These are phyloP conservation scores for Stephania cephalantha DNA, from an alignment of 164 flowering plant genomes.

Conservation along the genomic window DNA sequence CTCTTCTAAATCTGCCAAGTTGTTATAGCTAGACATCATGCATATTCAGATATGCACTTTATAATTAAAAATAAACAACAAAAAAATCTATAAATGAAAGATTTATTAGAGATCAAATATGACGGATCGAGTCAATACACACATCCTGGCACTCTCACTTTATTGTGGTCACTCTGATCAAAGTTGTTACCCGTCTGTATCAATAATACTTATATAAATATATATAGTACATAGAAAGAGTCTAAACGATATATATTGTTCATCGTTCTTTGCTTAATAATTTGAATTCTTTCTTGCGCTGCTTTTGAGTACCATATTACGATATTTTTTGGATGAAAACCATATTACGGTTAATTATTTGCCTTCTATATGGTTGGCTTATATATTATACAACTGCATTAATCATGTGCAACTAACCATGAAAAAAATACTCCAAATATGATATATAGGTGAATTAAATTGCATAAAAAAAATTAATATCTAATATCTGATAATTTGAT, in stretches of 20 bases:
- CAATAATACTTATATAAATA: not conserved
- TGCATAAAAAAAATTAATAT: too few species aligned
- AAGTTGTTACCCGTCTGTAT: slow-evolving; percentile 1
- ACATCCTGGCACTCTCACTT: not conserved
- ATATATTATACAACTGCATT: too few species aligned
- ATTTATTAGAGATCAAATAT: not conserved
- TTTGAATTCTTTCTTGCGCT: not conserved
- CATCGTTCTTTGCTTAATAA: not conserved
- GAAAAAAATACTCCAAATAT: too few species aligned
- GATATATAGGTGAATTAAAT: too few species aligned
- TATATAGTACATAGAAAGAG: not conserved
- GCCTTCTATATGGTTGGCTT: too few species aligned
- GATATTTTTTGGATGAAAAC: too few species aligned
- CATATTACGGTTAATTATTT: too few species aligned
- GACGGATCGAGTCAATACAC: not conserved
- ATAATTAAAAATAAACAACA: not conserved
- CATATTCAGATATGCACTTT: not conserved
- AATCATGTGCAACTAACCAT: too few species aligned
- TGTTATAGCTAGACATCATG: not conserved
- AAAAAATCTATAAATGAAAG: not conserved
- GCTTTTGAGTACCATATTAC: too few species aligned
- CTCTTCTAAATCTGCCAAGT: too few species aligned
- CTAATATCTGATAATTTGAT: too few species aligned
- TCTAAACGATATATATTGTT: not conserved
- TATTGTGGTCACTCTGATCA: not conserved